Evolutionary conservation across 2,329 filamentous ascomycete species (phyloP).

Genomic region (Fonsecaea multimorphosa): DNA sequence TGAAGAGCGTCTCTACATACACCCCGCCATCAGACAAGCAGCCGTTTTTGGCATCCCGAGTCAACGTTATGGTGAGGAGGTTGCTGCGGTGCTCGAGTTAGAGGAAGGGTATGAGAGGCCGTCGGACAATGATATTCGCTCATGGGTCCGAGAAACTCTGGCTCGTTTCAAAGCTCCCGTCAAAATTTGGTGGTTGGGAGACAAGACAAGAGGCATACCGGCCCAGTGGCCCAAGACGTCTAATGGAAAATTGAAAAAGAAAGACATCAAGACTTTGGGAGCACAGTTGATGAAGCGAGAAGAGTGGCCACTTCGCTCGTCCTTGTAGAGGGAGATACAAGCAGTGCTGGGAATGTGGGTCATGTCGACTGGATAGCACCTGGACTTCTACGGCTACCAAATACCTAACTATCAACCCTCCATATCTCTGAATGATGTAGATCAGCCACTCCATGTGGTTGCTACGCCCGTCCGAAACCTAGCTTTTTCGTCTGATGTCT

Average conservation of each 20-base stretch:
- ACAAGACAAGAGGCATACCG: conserved; percentile 1
- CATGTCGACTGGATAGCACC: no score
- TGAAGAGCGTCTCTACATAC: conserved; percentile 80
- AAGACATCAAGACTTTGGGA: conserved; percentile 41
- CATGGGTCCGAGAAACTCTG: conserved; percentile 73
- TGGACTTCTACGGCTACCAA: no score
- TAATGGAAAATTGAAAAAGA: conserved; percentile 96
- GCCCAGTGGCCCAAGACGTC: conserved; percentile 84
- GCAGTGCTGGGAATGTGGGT: no score
- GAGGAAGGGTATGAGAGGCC: conserved; percentile 49
- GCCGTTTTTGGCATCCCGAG: conserved; percentile 84
- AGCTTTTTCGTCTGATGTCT: no score
- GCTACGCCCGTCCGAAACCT: no score
- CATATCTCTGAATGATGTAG: no score
- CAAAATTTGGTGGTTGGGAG: conserved; percentile 22
- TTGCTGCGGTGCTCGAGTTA: conserved; percentile 78
- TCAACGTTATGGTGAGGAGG: conserved; percentile 79
- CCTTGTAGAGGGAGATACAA: no score
- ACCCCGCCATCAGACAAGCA: conserved; percentile 72
- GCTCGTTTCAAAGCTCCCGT: conserved; percentile 21
- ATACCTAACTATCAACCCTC: no score
- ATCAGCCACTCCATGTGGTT: no score
- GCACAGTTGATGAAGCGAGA: no score
- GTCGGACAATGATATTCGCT: conserved; percentile 64
- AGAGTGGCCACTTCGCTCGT: no score